These are phyloP conservation scores for Sporothrix dimorphospora DNA, from an alignment of 2,329 filamentous ascomycete genomes.

Conservation along the genomic window DNA sequence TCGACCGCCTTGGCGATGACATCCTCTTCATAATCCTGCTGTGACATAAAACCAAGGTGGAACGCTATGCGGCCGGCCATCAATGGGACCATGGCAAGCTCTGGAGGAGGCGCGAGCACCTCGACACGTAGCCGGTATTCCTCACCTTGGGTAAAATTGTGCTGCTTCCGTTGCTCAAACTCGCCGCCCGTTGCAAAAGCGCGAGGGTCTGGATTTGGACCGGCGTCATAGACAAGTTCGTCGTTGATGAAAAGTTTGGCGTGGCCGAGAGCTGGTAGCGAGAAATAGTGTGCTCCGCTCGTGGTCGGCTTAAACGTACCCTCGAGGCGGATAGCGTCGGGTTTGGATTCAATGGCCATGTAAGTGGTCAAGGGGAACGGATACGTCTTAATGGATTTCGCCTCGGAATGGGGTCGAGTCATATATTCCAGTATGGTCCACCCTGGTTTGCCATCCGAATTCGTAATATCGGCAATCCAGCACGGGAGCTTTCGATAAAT, in stretches of 20 bases:
- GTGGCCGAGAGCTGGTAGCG: neutral
- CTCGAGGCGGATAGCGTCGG: slow-evolving; percentile 9
- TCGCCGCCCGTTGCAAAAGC: neutral
- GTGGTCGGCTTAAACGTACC: slow-evolving; percentile 15
- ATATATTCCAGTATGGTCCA: slow-evolving; percentile 19
- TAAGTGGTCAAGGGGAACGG: neutral
- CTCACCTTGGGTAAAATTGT: neutral
- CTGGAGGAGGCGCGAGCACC: neutral
- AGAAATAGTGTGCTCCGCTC: neutral
- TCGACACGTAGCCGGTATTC: neutral
- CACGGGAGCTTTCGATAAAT: slow-evolving; percentile 8
- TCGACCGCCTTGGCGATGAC: slow-evolving; percentile 16
- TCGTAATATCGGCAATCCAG: neutral
- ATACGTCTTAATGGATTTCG: too few species aligned
- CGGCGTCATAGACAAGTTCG: slow-evolving; percentile 16
- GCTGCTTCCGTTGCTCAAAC: neutral
- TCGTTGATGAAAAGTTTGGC: slow-evolving; percentile 10
- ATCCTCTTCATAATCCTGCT: slow-evolving; percentile 12
- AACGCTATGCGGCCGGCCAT: slow-evolving; percentile 7
- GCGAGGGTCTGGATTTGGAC: neutral
- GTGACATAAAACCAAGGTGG: slow-evolving; percentile 21
- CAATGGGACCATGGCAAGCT: slow-evolving; percentile 2
- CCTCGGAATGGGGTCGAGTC: too few species aligned
- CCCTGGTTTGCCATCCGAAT: neutral
- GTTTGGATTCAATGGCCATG: slow-evolving; percentile 8